Conservation (phyloP, 148 eudicot species). For the Diospyros lotus region DNA sequence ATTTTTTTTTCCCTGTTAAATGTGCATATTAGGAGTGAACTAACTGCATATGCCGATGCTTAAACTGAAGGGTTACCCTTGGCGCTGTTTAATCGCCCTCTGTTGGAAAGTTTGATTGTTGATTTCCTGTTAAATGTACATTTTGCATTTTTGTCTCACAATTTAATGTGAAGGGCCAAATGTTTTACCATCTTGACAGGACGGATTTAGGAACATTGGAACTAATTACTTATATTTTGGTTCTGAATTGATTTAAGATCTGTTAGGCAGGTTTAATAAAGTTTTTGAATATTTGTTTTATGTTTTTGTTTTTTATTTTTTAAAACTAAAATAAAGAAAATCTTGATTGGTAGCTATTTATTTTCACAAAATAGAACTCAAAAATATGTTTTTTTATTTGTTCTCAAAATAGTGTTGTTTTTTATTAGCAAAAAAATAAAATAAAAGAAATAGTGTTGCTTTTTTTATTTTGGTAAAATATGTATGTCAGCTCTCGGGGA, state of each 20-base stretch:
- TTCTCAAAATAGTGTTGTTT: too few species aligned
- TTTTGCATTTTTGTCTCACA: background rate
- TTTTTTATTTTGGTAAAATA: too few species aligned
- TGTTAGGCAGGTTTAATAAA: too few species aligned
- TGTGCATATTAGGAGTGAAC: background rate
- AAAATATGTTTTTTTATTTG: too few species aligned
- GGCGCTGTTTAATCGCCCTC: background rate
- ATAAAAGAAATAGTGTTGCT: too few species aligned
- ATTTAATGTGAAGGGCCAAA: background rate
- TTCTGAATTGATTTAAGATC: background rate
- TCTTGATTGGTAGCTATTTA: too few species aligned
- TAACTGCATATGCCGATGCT: background rate
- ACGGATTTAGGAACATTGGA: background rate
- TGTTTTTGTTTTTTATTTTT: too few species aligned
- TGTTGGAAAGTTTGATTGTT: conserved; percentile 1
- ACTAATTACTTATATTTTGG: background rate
- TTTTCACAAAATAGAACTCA: too few species aligned
- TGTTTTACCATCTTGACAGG: background rate
- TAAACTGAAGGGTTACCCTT: background rate
- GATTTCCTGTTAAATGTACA: background rate
- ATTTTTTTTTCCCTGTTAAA: background rate
- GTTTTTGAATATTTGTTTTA: too few species aligned
- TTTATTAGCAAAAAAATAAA: too few species aligned
- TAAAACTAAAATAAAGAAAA: too few species aligned
- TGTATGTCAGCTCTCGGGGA: too few species aligned